Conservation (phyloP, 2,329 filamentous ascomycete species). For the Fusarium proliferatum region DNA sequence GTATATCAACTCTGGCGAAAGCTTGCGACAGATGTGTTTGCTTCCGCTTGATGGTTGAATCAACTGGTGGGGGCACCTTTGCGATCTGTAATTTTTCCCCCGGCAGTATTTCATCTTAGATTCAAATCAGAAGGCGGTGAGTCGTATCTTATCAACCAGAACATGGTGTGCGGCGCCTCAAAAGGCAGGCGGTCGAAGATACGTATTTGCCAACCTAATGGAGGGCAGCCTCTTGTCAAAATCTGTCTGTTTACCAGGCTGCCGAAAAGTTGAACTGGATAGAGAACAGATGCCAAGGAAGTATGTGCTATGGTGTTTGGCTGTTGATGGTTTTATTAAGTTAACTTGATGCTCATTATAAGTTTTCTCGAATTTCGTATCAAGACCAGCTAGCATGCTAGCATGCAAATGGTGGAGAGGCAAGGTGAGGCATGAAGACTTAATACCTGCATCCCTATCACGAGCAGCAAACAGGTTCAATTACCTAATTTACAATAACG, state of each 20-base stretch:
- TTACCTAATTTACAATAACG: background rate
- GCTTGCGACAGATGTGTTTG: conserved; percentile 28
- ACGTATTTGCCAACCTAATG: background rate
- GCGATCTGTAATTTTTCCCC: conserved; percentile 39
- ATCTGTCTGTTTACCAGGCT: background rate
- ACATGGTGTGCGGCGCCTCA: background rate
- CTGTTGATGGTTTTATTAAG: background rate
- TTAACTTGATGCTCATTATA: background rate
- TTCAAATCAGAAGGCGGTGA: conserved; percentile 32
- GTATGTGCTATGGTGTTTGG: background rate
- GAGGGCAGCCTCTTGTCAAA: background rate
- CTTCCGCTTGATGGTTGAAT: conserved; percentile 11
- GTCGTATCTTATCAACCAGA: background rate
- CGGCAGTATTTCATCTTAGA: conserved; percentile 32
- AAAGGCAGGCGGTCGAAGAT: conserved; percentile 42
- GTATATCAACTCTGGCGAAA: conserved; percentile 9
- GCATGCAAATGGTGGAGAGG: background rate
- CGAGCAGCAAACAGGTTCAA: background rate
- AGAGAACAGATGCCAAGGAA: background rate
- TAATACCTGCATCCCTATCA: background rate
- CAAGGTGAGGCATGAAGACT: background rate
- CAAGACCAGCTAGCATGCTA: background rate
- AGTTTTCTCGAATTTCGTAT: background rate
- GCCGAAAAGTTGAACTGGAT: background rate
- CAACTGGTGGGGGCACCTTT: conserved; percentile 36